Base-by-base conservation (phyloP, 2,329 filamentous ascomycete genomes). In the Claviceps humidiphila region DNA sequence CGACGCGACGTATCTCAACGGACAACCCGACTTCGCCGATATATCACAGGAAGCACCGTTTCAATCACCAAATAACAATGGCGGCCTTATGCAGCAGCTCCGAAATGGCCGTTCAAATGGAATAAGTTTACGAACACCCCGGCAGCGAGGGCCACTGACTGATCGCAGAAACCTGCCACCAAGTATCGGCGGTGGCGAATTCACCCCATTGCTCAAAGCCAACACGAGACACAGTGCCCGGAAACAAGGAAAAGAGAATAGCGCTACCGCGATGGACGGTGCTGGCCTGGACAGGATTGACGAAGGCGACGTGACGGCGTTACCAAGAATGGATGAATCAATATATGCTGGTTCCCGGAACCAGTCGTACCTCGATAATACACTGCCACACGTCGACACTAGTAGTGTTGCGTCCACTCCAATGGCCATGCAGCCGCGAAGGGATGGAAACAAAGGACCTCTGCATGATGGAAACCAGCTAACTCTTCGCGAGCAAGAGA, bases 401-500 rank as follows among this genome's bases (percentile, higher is more conserved):
- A 94, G 87, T 66, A 96, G 89, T 66, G 77, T 79, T 42, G 82
- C 87, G 57, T 89, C 87, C 56, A 96, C 93, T 5, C 93, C 93
- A 1, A 72, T 95, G 61, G 82, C 82, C 2, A 74, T 84, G 54
- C 71, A 88, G 38, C 78, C 83, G 5, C 78, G 84, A 53, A 77
- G 78, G 55, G 75, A 75, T 50, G 79, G 76, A 46, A 77, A 76
- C 51, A 82, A 81, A 51, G 84, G 82, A 1, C 79, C 87, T 4
- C 69, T 95, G 40, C 84, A 90, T 56, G 85, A 93, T 60, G 89
- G 89, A 20, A 95, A 96, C 60, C 85, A 94, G 63, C 77, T 96
- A 59, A 95, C 93, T 1, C 70, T 98, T 53, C 84, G 89, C 55
- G 93, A 98, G 64, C 93, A 98, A 67, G 93, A 97, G 68, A 89